Percentiles rank a stretch among this genome's conserved stretches.
These are phyloP conservation scores for Talaromyces sp. DNA, from an alignment of 2,329 filamentous ascomycete species.

Conservation along the genomic window DNA sequence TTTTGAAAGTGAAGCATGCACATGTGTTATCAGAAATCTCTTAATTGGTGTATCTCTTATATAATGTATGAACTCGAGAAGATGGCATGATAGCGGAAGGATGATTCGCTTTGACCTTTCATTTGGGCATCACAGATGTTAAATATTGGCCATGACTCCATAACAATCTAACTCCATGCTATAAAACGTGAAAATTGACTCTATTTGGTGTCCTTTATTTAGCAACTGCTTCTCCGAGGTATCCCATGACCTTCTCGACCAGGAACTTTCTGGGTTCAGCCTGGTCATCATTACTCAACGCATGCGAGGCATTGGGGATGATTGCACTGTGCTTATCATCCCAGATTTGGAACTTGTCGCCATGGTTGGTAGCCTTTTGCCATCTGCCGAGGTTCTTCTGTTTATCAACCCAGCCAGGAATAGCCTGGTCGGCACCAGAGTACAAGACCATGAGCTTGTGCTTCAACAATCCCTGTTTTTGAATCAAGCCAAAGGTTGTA, in stretches of 20 bases:
- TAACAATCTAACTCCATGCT: background rate
- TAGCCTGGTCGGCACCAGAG: constrained; percentile 51
- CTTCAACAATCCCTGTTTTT: constrained; percentile 39
- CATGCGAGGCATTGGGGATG: constrained; percentile 45
- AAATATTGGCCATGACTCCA: background rate
- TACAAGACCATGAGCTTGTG: constrained; percentile 51
- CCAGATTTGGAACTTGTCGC: constrained; percentile 45
- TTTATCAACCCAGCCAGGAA: constrained; percentile 52
- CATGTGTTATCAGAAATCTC: no score
- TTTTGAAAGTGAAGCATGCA: no score
- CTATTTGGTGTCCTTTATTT: background rate
- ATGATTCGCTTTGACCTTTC: no score
- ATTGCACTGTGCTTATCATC: constrained; percentile 50
- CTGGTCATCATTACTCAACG: constrained; percentile 40
- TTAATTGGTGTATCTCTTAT: no score
- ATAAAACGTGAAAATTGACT: background rate
- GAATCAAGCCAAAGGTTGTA: constrained; percentile 63
- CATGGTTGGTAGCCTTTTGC: constrained; percentile 41
- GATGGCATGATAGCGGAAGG: no score
- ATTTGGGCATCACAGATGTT: no score
- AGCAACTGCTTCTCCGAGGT: constrained; percentile 16
- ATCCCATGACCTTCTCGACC: constrained; percentile 31
- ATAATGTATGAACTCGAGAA: no score
- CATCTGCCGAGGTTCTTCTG: constrained; percentile 45
- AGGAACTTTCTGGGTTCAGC: constrained; percentile 31